Evolutionary conservation across 331 rosid genomes (phyloP).

Genomic region (Rosa hybrid): DNA sequence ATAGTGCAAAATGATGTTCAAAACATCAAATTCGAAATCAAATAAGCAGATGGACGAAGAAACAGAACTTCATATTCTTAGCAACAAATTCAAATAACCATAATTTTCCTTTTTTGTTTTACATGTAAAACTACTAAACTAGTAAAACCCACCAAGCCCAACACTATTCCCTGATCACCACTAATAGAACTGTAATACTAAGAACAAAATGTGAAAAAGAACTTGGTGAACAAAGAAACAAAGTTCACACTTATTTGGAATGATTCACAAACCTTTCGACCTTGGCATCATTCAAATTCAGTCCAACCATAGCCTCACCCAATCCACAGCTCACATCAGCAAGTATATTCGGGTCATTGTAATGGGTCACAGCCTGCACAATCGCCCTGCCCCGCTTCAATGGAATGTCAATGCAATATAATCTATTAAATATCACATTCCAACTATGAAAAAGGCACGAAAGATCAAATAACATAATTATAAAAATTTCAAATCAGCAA

Average conservation of each 20-base stretch:
- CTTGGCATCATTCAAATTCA: constrained; percentile 36
- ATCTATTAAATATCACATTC: no score
- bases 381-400: constrained; percentile 41
- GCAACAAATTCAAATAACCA: not conserved
- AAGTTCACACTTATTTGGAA: constrained; percentile 22
- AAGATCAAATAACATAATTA: no score
- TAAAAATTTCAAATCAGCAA: no score
- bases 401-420: no score
- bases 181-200: not conserved
- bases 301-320: constrained; percentile 48
- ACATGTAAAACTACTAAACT: not conserved
- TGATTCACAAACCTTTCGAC: constrained; percentile 41
- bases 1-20: not conserved
- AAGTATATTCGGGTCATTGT: constrained; percentile 38
- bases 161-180: no score
- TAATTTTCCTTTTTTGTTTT: not conserved
- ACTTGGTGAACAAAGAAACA: not conserved
- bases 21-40: not conserved
- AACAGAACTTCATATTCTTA: constrained; percentile 3
- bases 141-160: not conserved
- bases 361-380: constrained; percentile 48
- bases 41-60: not conserved
- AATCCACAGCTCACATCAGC: constrained; percentile 48
- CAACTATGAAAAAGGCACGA: no score
- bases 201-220: not conserved